Percentiles rank a stretch among this genome's conserved stretches.
Conservation (phyloP, 768 basidiomycete species). For the Pulveroboletus sp. region DNA sequence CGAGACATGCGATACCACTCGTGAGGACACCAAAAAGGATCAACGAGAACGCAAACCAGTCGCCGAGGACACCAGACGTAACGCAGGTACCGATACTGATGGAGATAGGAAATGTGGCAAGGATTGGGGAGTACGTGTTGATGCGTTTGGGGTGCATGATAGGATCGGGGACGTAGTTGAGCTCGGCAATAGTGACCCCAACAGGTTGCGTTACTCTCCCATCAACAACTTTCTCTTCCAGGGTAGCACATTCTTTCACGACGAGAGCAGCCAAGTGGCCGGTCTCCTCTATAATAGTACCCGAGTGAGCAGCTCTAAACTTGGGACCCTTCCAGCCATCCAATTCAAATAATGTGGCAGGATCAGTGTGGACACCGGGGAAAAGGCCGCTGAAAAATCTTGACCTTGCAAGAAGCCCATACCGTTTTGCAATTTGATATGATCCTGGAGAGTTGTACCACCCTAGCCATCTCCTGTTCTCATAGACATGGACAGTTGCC, state of each 20-base stretch:
- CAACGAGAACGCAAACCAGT: slow-evolving; percentile 33
- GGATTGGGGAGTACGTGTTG: slow-evolving; percentile 15
- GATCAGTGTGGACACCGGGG: slow-evolving; percentile 31
- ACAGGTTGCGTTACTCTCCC: slow-evolving; percentile 23
- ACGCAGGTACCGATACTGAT: slow-evolving; percentile 27
- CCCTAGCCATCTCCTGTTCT: slow-evolving; percentile 31
- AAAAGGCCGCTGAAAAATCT: slow-evolving; percentile 32
- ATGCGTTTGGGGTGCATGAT: slow-evolving; percentile 18
- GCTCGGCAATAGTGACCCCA: slow-evolving; percentile 27
- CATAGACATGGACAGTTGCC: slow-evolving; percentile 34
- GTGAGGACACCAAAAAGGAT: slow-evolving; percentile 33
- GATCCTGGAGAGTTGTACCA: slow-evolving; percentile 39
- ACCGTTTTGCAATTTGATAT: slow-evolving; percentile 32
- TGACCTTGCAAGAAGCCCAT: slow-evolving; percentile 30
- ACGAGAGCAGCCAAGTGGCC: slow-evolving; percentile 31
- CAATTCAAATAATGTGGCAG: slow-evolving; percentile 29
- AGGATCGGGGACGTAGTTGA: slow-evolving; percentile 19
- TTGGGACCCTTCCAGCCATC: slow-evolving; percentile 30
- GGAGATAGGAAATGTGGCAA: slow-evolving; percentile 30
- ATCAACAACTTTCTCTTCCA: slow-evolving; percentile 12
- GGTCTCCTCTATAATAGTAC: slow-evolving; percentile 28
- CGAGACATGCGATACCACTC: slow-evolving; percentile 29
- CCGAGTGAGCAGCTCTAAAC: slow-evolving; percentile 32
- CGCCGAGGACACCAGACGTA: slow-evolving; percentile 25
- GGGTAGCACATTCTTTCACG: slow-evolving; percentile 18